Percentiles rank a stretch among this genome's conserved stretches.
Evolutionary conservation across 2,329 filamentous ascomycete genomes (phyloP).

Genomic region (Aspergillus novofumigatus): DNA sequence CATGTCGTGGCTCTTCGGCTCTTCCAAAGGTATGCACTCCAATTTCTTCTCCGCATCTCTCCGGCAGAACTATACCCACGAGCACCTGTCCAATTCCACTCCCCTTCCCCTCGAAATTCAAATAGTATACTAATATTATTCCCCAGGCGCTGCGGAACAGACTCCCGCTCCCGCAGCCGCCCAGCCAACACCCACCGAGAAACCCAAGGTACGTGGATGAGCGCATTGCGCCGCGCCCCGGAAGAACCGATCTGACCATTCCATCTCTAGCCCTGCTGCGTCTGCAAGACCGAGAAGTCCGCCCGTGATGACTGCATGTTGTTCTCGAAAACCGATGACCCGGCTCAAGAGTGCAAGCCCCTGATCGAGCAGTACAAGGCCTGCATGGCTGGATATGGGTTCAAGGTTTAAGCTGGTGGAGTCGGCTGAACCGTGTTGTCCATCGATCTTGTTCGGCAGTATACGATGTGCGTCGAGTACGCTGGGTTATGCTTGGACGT

Average conservation of each 20-base stretch:
- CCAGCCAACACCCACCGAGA: slow-evolving; percentile 26
- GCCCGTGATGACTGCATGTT: slow-evolving; percentile 98
- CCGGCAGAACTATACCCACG: slow-evolving; percentile 1
- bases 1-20: slow-evolving; percentile 37
- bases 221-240: not conserved
- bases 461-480: not conserved
- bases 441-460: not conserved
- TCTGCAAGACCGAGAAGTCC: slow-evolving; percentile 93
- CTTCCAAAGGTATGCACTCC: slow-evolving; percentile 27
- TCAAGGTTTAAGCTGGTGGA: slow-evolving; percentile 51
- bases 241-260: not conserved
- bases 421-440: slow-evolving; percentile 12
- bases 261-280: slow-evolving; percentile 76
- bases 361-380: slow-evolving; percentile 79
- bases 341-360: slow-evolving; percentile 72
- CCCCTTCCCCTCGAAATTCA: not conserved
- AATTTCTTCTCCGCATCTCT: slow-evolving; percentile 3
- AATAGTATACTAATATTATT: not conserved
- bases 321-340: slow-evolving; percentile 80
- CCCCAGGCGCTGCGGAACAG: slow-evolving; percentile 17
- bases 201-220: slow-evolving; percentile 33
- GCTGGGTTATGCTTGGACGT: too few species aligned
- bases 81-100: not conserved
- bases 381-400: slow-evolving; percentile 93
- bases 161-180: slow-evolving; percentile 17